Evolutionary conservation across 352 stramenopile genomes (phyloP).

Genomic region (Pythium utonaiense): DNA sequence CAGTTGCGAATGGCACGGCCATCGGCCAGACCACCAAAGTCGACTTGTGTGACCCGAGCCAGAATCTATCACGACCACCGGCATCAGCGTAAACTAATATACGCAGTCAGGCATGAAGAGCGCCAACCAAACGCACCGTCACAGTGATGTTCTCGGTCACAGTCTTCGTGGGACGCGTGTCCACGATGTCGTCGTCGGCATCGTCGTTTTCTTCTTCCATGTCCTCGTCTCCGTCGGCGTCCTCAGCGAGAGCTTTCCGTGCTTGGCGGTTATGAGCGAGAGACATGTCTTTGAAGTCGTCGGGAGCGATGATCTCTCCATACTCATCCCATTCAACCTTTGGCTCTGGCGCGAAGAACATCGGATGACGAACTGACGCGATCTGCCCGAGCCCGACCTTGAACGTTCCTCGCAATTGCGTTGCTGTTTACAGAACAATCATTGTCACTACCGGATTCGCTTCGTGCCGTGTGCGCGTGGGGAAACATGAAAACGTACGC

Average conservation of each 20-base stretch:
- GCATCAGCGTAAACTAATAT: not conserved
- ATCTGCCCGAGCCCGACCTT: conserved; percentile 85
- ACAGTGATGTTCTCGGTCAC: conserved; percentile 66
- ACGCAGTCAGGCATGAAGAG: not conserved
- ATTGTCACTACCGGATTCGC: not conserved
- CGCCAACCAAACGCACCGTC: conserved; percentile 28
- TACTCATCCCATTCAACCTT: conserved; percentile 91
- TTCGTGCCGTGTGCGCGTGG: not conserved
- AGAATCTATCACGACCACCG: conserved; percentile 35
- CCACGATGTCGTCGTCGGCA: conserved; percentile 30
- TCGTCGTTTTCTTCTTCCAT: conserved; percentile 74
- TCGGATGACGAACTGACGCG: conserved; percentile 77
- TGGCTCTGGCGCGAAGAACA: conserved; percentile 84
- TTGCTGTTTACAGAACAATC: conserved; percentile 21
- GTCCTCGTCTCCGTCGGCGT: conserved; percentile 54
- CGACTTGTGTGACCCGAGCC: conserved; percentile 74
- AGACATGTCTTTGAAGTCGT: conserved; percentile 80
- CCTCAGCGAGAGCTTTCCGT: conserved; percentile 57
- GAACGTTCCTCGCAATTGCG: conserved; percentile 81
- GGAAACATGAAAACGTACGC: conserved; percentile 26
- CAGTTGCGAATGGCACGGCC: conserved; percentile 86
- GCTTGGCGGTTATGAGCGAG: conserved; percentile 60
- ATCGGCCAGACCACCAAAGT: conserved; percentile 84
- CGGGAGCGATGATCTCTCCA: conserved; percentile 82
- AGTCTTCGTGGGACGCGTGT: conserved; percentile 79